Evolutionary conservation across 1,284 basidiomycete species (phyloP).

Genomic region (Ustilago esculenta): DNA sequence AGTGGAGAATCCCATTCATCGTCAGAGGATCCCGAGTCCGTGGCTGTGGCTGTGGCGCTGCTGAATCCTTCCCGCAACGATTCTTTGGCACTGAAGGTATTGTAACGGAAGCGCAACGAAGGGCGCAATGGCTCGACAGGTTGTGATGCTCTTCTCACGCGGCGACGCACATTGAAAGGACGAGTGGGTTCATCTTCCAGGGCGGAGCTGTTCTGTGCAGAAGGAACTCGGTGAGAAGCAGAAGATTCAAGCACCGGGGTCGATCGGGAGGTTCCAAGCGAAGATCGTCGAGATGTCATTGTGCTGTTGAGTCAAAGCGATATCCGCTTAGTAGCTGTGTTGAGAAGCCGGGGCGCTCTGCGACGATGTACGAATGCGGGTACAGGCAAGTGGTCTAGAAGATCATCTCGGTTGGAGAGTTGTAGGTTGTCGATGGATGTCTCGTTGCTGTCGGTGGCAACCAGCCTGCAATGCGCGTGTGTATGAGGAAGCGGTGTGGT

Average conservation of each 20-base stretch:
- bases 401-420: no score
- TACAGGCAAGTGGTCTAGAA: no score
- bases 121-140: conserved; percentile 12
- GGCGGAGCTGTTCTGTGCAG: conserved; percentile 2
- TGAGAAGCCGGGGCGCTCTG: not conserved
- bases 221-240: not conserved
- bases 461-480: no score
- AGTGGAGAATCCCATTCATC: conserved; percentile 30
- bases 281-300: conserved; percentile 35
- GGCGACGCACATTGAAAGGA: conserved; percentile 31
- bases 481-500: no score
- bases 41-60: conserved; percentile 36
- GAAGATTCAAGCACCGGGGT: conserved; percentile 23
- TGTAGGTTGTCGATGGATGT: no score
- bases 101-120: conserved; percentile 17
- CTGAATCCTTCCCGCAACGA: conserved; percentile 21
- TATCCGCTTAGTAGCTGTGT: no score
- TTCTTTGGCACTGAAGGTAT: conserved; percentile 9
- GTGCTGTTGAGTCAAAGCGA: not conserved
- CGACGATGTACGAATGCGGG: not conserved
- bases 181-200: conserved; percentile 26
- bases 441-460: not conserved
- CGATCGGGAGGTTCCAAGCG: conserved; percentile 28
- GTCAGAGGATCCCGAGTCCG: conserved; percentile 41
- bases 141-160: conserved; percentile 32